Evolutionary conservation across 495 filamentous ascomycete species (phyloP), one percentile per base, ranked within the genome.

Genomic region (Cryomyces minteri): DNA sequence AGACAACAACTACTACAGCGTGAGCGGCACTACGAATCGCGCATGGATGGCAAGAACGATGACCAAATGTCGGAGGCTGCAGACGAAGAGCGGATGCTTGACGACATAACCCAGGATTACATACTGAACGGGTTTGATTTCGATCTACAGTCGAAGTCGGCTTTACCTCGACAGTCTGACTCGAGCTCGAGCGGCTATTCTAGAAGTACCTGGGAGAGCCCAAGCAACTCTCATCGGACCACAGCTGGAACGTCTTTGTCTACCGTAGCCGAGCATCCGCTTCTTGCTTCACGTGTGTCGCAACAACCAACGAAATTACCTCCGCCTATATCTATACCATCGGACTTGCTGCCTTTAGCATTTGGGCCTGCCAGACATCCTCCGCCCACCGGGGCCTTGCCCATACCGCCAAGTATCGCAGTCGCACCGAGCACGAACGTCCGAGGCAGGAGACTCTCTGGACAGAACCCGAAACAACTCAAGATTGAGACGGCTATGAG

Each of bases 61-160:
- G 51, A 54, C 34, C 9, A 18, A 11, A 18, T 6, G 6, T 18
- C 25, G 7, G 83, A 88, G 46, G 80, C 77, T n/a, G 84, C 88
- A 44, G 85, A 94, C 51, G 90, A 94, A 57, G 87, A 96, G 56
- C 74, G 86, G 34, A 68, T 95, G 48, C 61, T 98, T 36, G 90
- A 98, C 51, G 86, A 94, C 57, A 88, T 94, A 76, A 90, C 85
- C 0, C 76, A 71, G 50, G 85, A 82, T 41, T 92, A 88, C 55
- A 70, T 81, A 31, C 79, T 94, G 66, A 84, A 90, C 46, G 84
- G 88, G 45, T 88, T 92, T 54, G 72, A 87, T 46, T 83, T 93
- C 59, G 81, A 77, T 40, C 55, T 77, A 12, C 76, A 77, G 52
- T 71, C 76, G 4, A 87, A 82, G 49, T 79, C 82, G 7, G 73